These are phyloP conservation scores for Spergularia bocconei DNA, from an alignment of 148 eudicot genomes.

Conservation along the genomic window DNA sequence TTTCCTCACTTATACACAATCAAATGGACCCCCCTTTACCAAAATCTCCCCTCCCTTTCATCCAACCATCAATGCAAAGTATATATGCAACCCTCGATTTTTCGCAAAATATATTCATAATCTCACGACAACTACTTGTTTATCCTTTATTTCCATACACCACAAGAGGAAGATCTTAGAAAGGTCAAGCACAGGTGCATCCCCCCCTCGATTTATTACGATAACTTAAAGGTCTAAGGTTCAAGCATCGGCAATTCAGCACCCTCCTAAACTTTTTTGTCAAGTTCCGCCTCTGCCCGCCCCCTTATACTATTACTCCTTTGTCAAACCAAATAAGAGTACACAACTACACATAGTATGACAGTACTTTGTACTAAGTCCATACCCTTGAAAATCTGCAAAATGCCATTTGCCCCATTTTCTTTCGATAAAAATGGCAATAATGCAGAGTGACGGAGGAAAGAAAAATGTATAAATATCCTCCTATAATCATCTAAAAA, in stretches of 20 bases:
- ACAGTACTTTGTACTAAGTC: conserved; percentile 21
- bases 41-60: conserved; percentile 5
- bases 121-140: not conserved
- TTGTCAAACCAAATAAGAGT: conserved; percentile 20
- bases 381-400: conserved; percentile 75
- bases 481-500: conserved; percentile 30
- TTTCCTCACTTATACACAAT: conserved; percentile 14
- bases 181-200: not conserved
- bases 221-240: too few relatives aligned
- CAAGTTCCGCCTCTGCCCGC: conserved; percentile 4
- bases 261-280: not conserved
- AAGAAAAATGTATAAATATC: conserved; percentile 21
- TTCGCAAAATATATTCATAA: not conserved
- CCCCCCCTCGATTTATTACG: too few relatives aligned
- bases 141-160: conserved; percentile 7
- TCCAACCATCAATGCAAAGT: conserved; percentile 13
- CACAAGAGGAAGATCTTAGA: not conserved
- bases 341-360: not conserved
- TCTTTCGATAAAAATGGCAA: conserved; percentile 28
- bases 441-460: conserved; percentile 13
- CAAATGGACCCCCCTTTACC: conserved; percentile 19
- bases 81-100: conserved; percentile 16
- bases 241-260: not conserved
- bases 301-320: conserved; percentile 10
- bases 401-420: conserved; percentile 30